A percentile compares a stretch with the other conserved stretches of the same genome.
These are phyloP conservation scores for Helicocarpus griseus DNA, from an alignment of 2,329 filamentous ascomycete genomes.

Conservation along the genomic window DNA sequence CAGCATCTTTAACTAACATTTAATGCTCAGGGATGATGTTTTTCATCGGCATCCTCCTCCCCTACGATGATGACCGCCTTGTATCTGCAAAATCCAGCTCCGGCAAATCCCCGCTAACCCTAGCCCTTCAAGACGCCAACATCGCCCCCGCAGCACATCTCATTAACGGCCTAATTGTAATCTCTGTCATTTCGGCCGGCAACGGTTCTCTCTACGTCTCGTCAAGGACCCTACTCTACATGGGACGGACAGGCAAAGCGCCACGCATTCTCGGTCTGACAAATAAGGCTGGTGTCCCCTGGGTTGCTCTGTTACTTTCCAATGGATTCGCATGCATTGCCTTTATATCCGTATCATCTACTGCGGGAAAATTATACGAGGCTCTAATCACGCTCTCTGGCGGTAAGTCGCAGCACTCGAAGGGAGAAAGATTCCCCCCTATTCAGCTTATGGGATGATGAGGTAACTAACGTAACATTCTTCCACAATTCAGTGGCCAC, in stretches of 20 bases:
- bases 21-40: slow-evolving; percentile 50
- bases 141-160: slow-evolving; percentile 65
- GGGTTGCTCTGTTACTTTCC: slow-evolving; percentile 56
- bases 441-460: too few relatives aligned
- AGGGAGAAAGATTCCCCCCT: too few relatives aligned
- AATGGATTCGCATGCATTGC: slow-evolving; percentile 53
- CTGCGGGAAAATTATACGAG: slow-evolving; percentile 22
- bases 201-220: slow-evolving; percentile 72
- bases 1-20: background rate
- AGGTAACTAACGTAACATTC: background rate
- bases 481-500: slow-evolving; percentile 20
- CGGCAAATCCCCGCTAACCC: slow-evolving; percentile 62
- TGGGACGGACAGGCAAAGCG: slow-evolving; percentile 64
- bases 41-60: slow-evolving; percentile 66
- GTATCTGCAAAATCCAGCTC: slow-evolving; percentile 53
- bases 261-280: slow-evolving; percentile 60
- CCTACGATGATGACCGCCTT: slow-evolving; percentile 55
- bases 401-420: slow-evolving; percentile 17
- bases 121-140: slow-evolving; percentile 63
- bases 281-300: slow-evolving; percentile 51
- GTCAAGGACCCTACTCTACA: slow-evolving; percentile 63
- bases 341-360: slow-evolving; percentile 22
- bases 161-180: slow-evolving; percentile 67
- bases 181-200: slow-evolving; percentile 61
- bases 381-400: slow-evolving; percentile 27